A percentile compares a stretch with the other conserved stretches of the same genome.
phyloP scores from a whole-genome alignment of 768 basidiomycete species.

The Leccinum broughii region DNA sequence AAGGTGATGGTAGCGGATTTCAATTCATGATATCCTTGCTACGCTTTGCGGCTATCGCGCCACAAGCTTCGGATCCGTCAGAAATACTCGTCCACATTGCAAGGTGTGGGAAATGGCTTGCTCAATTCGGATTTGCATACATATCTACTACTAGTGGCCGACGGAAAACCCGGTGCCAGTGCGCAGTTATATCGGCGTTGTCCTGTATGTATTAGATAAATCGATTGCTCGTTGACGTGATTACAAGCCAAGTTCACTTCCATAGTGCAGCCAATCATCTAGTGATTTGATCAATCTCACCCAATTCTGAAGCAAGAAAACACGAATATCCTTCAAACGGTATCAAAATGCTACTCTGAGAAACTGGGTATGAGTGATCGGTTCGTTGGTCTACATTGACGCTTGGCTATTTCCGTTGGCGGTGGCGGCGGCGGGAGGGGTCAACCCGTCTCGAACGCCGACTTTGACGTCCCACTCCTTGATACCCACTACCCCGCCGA shows the following conservation, averaged over 20 bases:
- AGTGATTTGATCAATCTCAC: neutral
- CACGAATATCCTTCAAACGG: neutral
- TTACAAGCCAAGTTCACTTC: neutral
- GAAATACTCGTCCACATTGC: no score
- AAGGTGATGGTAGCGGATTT: no score
- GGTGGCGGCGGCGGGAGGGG: neutral
- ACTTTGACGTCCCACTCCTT: constrained; percentile 80
- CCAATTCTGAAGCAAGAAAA: neutral
- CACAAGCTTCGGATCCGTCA: no score
- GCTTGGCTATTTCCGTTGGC: neutral
- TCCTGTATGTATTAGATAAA: neutral
- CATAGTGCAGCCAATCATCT: no score
- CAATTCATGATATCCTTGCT: no score
- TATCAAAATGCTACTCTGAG: neutral
- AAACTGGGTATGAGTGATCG: neutral
- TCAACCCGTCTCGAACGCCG: constrained; percentile 19
- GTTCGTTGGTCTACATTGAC: neutral
- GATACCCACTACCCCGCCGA: constrained; percentile 70
- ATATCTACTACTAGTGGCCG: neutral
- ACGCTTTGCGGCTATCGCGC: no score
- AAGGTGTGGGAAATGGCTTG: no score
- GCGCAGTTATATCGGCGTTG: no score
- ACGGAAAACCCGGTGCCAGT: no score
- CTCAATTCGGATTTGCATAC: neutral
- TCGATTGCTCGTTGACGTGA: neutral